Percentiles rank a stretch among this genome's conserved stretches.
phyloP scores from a whole-genome alignment of 768 basidiomycete species.

The Trametes maxima region DNA sequence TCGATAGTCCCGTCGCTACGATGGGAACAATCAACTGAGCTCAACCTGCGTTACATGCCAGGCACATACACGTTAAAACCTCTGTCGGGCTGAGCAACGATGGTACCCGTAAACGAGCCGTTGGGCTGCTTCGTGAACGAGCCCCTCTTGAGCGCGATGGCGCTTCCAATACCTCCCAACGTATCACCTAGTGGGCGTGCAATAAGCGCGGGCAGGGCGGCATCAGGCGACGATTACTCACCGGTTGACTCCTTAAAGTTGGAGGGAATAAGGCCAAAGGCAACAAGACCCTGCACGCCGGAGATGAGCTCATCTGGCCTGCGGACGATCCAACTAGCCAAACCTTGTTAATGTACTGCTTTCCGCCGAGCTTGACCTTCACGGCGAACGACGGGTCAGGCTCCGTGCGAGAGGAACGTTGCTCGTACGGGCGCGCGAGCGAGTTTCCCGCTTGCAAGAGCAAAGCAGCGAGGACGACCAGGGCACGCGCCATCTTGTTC shows the following conservation, averaged over 20 bases:
- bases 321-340: background rate
- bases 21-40: background rate
- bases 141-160: conserved; percentile 55
- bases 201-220: too few relatives aligned
- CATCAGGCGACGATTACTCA: background rate
- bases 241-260: conserved; percentile 55
- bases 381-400: conserved; percentile 30
- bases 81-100: conserved; percentile 61
- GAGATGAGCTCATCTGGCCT: background rate
- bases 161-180: conserved; percentile 64
- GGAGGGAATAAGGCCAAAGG: conserved; percentile 62
- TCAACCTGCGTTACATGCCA: background rate
- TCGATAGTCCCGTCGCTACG: conserved; percentile 54
- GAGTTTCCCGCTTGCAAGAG: background rate
- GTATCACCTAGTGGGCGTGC: conserved; percentile 43
- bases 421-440: background rate
- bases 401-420: conserved; percentile 9
- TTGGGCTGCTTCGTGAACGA: conserved; percentile 42
- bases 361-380: conserved; percentile 40
- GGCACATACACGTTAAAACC: conserved; percentile 57
- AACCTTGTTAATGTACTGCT: conserved; percentile 49
- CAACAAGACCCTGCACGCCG: conserved; percentile 51
- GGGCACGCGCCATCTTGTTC: background rate
- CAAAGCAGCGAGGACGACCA: background rate
- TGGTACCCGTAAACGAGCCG: conserved; percentile 50